phyloP scores from a whole-genome alignment of 257 asterid genomes.

The Rehmannia glutinosa region DNA sequence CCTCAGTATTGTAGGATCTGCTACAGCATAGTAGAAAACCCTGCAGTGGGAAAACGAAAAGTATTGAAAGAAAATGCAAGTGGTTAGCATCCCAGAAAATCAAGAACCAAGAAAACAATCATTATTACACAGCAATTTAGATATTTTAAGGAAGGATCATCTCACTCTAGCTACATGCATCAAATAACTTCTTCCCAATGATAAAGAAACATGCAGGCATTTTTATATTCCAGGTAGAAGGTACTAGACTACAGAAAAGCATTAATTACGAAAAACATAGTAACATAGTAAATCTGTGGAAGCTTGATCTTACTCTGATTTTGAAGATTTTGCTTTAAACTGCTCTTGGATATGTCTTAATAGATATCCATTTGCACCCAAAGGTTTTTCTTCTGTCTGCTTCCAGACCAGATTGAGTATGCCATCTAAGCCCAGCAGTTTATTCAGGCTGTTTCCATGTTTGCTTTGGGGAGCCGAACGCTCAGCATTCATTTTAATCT shows the following conservation, averaged over 20 bases:
- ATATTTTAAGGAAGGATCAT: conserved; percentile 5
- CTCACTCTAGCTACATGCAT: conserved; percentile 11
- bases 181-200: conserved; percentile 10
- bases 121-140: neutral
- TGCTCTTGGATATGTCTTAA: conserved; percentile 95
- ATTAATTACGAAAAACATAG: neutral
- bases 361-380: conserved; percentile 85
- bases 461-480: conserved; percentile 77
- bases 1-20: conserved; percentile 88
- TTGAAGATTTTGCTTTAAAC: conserved; percentile 86
- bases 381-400: conserved; percentile 88
- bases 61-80: conserved; percentile 13
- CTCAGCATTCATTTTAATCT: conserved; percentile 91
- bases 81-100: conserved; percentile 12
- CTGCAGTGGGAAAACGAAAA: conserved; percentile 41
- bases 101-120: conserved; percentile 10
- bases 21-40: conserved; percentile 66
- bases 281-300: conserved; percentile 15
- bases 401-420: conserved; percentile 97
- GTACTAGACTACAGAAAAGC: conserved; percentile 2
- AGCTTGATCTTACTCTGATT: conserved; percentile 75
- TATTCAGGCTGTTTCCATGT: conserved; percentile 90
- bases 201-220: conserved; percentile 5
- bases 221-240: conserved; percentile 4
- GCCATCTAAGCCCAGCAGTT: conserved; percentile 87